A percentile compares a stretch with the other conserved stretches of the same genome.
Evolutionary conservation across 768 basidiomycete species (phyloP).

Genomic region (Leccinellum luteum): DNA sequence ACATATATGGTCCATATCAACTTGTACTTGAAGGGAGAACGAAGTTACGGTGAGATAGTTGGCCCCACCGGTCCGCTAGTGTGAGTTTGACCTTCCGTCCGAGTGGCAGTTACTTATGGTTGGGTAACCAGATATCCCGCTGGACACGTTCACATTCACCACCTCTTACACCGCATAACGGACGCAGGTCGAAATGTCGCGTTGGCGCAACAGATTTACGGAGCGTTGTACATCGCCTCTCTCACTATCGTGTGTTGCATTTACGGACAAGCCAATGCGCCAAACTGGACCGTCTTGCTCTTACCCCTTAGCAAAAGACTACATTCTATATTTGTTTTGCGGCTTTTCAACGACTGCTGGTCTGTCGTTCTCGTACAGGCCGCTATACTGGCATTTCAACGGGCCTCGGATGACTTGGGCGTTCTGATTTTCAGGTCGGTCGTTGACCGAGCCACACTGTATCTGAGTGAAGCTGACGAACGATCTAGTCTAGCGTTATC

Average conservation of each 20-base stretch:
- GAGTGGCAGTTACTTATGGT: background rate
- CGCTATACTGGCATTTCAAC: slow-evolving; percentile 64
- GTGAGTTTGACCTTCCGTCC: slow-evolving; percentile 42
- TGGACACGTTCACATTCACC: slow-evolving; percentile 85
- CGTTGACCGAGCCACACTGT: background rate
- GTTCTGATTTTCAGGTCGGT: slow-evolving; percentile 72
- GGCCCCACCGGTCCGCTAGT: slow-evolving; percentile 94
- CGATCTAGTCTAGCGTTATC: slow-evolving; percentile 57
- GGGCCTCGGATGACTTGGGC: slow-evolving; percentile 57
- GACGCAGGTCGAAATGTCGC: slow-evolving; percentile 55
- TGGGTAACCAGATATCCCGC: slow-evolving; percentile 77
- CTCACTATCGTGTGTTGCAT: slow-evolving; percentile 64
- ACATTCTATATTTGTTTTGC: slow-evolving; percentile 88
- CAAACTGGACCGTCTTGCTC: slow-evolving; percentile 71
- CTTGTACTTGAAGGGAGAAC: slow-evolving; percentile 75
- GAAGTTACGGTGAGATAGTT: slow-evolving; percentile 74
- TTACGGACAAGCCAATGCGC: slow-evolving; percentile 58
- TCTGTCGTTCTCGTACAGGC: slow-evolving; percentile 62
- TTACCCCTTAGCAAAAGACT: slow-evolving; percentile 88
- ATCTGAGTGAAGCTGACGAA: background rate
- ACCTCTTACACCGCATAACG: slow-evolving; percentile 62
- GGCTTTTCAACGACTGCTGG: slow-evolving; percentile 97
- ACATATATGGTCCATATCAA: slow-evolving; percentile 92
- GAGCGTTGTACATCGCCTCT: slow-evolving; percentile 64
- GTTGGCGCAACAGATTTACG: slow-evolving; percentile 78